Conservation (phyloP, 2,329 filamentous ascomycete species). For the Calonectria pteridis region DNA sequence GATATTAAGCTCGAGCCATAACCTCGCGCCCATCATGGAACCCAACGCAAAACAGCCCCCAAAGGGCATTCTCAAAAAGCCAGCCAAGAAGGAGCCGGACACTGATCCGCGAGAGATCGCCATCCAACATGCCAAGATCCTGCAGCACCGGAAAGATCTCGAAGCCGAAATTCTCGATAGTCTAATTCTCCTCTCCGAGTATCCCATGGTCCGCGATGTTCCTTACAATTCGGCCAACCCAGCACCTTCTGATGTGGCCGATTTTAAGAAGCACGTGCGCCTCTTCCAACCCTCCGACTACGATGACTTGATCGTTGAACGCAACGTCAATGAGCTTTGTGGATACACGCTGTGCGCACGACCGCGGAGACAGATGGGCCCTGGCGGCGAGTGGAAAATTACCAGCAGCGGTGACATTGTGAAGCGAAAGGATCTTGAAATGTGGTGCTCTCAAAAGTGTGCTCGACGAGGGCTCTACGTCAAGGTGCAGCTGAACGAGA, state of each 20-base stretch:
- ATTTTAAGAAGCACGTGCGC: slow-evolving; percentile 75
- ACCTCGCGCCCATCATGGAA: slow-evolving; percentile 40
- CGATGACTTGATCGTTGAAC: slow-evolving; percentile 88
- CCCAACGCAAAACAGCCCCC: slow-evolving; percentile 49
- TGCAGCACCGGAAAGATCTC: slow-evolving; percentile 85
- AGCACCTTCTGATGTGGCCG: slow-evolving; percentile 69
- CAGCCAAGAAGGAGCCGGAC: slow-evolving; percentile 43
- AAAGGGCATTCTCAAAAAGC: slow-evolving; percentile 74
- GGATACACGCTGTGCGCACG: slow-evolving; percentile 85
- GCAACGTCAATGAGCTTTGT: slow-evolving; percentile 85
- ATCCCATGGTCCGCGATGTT: slow-evolving; percentile 56
- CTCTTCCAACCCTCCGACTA: slow-evolving; percentile 91
- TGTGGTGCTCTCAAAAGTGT: slow-evolving; percentile 88
- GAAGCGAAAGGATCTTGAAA: slow-evolving; percentile 78
- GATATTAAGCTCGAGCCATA: background rate
- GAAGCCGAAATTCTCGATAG: slow-evolving; percentile 79
- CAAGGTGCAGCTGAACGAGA: slow-evolving; percentile 87
- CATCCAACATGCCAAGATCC: slow-evolving; percentile 82
- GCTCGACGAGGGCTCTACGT: slow-evolving; percentile 85
- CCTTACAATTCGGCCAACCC: slow-evolving; percentile 59
- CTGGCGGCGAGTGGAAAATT: slow-evolving; percentile 76
- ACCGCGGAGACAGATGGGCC: slow-evolving; percentile 67
- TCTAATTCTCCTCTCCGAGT: slow-evolving; percentile 78
- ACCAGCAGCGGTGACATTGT: slow-evolving; percentile 73
- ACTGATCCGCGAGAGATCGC: slow-evolving; percentile 72